Base-by-base conservation (phyloP, 331 rosid genomes). In the Quercus lobata region DNA sequence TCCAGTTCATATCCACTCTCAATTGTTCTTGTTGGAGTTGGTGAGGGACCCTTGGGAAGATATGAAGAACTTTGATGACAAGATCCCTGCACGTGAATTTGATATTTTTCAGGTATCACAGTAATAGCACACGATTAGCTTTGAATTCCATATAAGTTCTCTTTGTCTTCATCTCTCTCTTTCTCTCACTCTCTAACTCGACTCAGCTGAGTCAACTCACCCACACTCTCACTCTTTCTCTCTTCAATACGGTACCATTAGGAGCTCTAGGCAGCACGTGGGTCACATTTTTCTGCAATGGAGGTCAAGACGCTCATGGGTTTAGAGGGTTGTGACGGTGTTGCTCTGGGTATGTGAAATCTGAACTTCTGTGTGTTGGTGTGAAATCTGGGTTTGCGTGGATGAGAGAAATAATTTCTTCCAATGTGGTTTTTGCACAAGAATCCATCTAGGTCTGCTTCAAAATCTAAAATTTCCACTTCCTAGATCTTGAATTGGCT, bases 41-140 rank as follows among this genome's bases (percentile, higher is more conserved):
- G 98, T 12, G 97, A 94, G 69, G 97, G 98, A 35, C 98, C 97
- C 25, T 37, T 92, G 97, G 98, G 97, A 92, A 15, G 97, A 94
- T 86, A 94, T 94, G 97, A 85, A 69, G 87, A 94, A 84, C 73
- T 94, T 94, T 60, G 97, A 94, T 74, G 97, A 94, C 84, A 92
- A 84, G 87, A 41, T 94, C 82, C 97, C 97, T 1, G 79, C 96
- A 2, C 90, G 98, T 0, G 91, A 89, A 19, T 90, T 88, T 8
- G 98, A 94, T 70, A 91, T 92, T 83, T 94, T 94, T 80, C 97
- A 94, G 97, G 98, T 86, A 71, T 65, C 7, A 4, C 41, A 83
- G 24, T 52, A 58, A 49, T 49, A 58, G n/a, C 18, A 61, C 27
- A 30, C 11, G 58, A 57, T 69, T 73, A 11, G 15, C 32, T 83